Percentiles rank a stretch among this genome's conserved stretches.
These are phyloP conservation scores for Dentiscutata heterogama DNA, from an alignment of 371 early-diverging fungal genomes.

Conservation along the genomic window DNA sequence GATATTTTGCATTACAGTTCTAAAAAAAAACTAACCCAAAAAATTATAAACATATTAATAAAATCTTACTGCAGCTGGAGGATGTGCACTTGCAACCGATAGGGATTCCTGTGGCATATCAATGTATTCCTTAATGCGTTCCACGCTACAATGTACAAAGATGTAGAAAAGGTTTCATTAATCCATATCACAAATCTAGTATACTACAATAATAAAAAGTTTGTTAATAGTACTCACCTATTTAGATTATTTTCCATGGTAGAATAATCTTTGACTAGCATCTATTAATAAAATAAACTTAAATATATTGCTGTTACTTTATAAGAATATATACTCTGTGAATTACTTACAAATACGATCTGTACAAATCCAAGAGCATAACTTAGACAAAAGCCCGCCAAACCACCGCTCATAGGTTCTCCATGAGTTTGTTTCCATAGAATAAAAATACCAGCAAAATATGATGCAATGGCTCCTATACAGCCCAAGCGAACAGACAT, in stretches of 20 bases:
- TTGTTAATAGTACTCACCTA: constrained; percentile 41
- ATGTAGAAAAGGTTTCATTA: constrained; percentile 49
- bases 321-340: too few relatives aligned
- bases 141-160: constrained; percentile 81
- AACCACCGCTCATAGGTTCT: constrained; percentile 77
- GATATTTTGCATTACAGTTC: not conserved
- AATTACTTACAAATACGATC: constrained; percentile 47
- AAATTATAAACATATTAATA: not conserved
- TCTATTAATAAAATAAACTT: constrained; percentile 47
- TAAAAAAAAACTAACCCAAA: not conserved
- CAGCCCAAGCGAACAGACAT: constrained; percentile 81
- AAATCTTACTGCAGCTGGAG: constrained; percentile 58
- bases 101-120: constrained; percentile 82
- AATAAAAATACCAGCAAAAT: constrained; percentile 71
- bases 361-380: constrained; percentile 78
- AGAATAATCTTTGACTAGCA: constrained; percentile 43
- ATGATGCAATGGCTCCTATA: constrained; percentile 74
- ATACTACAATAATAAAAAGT: too few relatives aligned
- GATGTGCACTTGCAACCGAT: constrained; percentile 59
- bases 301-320: too few relatives aligned
- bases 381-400: constrained; percentile 84
- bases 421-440: too few relatives aligned
- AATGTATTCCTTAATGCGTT: constrained; percentile 86
- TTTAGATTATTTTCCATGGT: constrained; percentile 56
- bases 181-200: too few relatives aligned